phyloP scores from a whole-genome alignment of 2,329 filamentous ascomycete species.

The Raffaelea albimanens region DNA sequence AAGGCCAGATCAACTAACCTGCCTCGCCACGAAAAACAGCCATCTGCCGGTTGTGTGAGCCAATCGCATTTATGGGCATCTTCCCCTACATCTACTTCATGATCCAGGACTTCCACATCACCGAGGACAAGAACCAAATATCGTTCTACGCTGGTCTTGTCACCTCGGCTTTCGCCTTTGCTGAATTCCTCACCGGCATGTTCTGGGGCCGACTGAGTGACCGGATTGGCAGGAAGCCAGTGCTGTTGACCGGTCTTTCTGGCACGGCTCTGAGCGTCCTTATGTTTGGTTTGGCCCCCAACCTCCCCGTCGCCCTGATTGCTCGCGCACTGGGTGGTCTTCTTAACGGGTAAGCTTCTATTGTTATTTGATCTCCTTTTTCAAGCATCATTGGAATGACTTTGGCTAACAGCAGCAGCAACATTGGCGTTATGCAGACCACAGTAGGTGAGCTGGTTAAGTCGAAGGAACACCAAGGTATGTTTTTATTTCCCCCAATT shows the following conservation, averaged over 20 bases:
- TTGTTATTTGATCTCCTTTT: conserved; percentile 16
- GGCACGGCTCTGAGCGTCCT: conserved; percentile 91
- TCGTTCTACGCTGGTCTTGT: conserved; percentile 93
- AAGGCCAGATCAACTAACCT: not conserved
- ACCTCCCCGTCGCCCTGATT: conserved; percentile 70
- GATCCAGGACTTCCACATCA: conserved; percentile 84
- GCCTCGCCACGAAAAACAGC: conserved; percentile 39
- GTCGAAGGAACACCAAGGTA: conserved; percentile 85
- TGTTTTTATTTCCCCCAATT: conserved; percentile 23
- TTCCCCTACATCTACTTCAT: conserved; percentile 98
- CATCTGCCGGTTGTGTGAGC: conserved; percentile 91
- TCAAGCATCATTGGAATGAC: too few relatives aligned
- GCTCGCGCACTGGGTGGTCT: conserved; percentile 84
- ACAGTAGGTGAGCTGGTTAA: conserved; percentile 92
- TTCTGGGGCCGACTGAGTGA: conserved; percentile 93
- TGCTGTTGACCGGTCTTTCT: conserved; percentile 78
- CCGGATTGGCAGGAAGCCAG: conserved; percentile 82
- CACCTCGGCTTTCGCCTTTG: conserved; percentile 90
- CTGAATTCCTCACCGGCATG: conserved; percentile 86
- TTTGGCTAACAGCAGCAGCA: conserved; percentile 38
- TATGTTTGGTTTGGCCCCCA: conserved; percentile 82
- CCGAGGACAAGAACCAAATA: conserved; percentile 68
- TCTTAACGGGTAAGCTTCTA: conserved; percentile 67
- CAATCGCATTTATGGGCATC: conserved; percentile 98
- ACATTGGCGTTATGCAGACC: conserved; percentile 91